Evolutionary conservation across 2,329 filamentous ascomycete genomes (phyloP), one percentile per base, ranked within the genome.

Genomic region (Camillea tinctor): DNA sequence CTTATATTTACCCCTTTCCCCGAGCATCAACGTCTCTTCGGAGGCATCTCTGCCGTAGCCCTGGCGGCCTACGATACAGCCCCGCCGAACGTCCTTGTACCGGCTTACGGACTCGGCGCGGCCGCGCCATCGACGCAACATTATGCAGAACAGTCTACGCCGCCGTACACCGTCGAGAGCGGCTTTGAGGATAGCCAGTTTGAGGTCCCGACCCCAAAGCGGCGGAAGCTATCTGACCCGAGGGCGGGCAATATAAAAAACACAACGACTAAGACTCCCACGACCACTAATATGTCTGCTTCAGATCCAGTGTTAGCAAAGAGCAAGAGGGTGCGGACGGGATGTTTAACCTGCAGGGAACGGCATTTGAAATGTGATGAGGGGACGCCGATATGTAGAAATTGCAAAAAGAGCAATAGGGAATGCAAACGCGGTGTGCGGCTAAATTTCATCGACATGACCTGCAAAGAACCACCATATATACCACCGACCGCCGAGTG

Each of bases 301-400:
- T 55, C 66, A 21, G 68, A 69, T 23, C 65, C 63, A 17, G 65
- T 69, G 7, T 71, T 71, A 24, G 75, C 71, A 64, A 94, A 93
- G 74, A 88, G 92, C n/a, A 94, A 89, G 76, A 84, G 93, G 65
- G 92, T 96, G 19, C 87, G 94, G 52, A 97, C 93, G 2, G 93
- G 93, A 44, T 97, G 93, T 73, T 78, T 97, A 66, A 97, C 93
- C 2, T 97, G 93, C 75, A 84, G 93, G 67, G 91, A 96, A 74
- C 82, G 93, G 52, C 93, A 97, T 79, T 80, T 97, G 55, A 97
- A 97, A 75, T 97, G 93, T 74, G 93, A 97, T 71, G 92, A 96
- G 74, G 88, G 81, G 4, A 69, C 76, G 3, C 84, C 83, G 5
- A 78, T 81, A 36, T 87, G 84, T 64, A 81, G 90, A 69, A 97